phyloP scores from a whole-genome alignment of 768 basidiomycete species.

The Tricholoma bakamatsutake region DNA sequence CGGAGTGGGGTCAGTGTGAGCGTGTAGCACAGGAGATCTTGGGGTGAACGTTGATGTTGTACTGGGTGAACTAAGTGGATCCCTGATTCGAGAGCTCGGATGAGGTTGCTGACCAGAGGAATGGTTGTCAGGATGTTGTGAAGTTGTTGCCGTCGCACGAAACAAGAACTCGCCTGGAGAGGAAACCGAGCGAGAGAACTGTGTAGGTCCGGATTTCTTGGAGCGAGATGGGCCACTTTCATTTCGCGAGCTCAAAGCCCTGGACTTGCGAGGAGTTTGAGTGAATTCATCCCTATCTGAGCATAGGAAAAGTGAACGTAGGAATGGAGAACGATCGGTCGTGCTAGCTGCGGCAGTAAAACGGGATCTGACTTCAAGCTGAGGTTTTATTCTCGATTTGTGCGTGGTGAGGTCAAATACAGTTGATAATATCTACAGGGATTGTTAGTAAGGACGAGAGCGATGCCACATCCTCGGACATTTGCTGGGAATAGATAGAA shows the following conservation, averaged over 20 bases:
- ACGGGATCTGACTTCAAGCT: slow-evolving; percentile 6
- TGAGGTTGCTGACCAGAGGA: not conserved
- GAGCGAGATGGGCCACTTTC: slow-evolving; percentile 8
- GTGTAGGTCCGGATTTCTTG: slow-evolving; percentile 10
- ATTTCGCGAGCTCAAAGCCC: not conserved
- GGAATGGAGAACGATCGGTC: slow-evolving; percentile 13
- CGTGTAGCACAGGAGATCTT: slow-evolving; percentile 20
- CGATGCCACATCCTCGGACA: not conserved
- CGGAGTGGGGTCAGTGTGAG: slow-evolving; percentile 30
- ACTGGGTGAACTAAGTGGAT: slow-evolving; percentile 1
- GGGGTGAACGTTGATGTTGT: slow-evolving; percentile 4
- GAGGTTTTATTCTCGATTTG: slow-evolving; percentile 43
- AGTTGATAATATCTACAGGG: slow-evolving; percentile 46
- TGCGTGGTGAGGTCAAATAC: slow-evolving; percentile 57
- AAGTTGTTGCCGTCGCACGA: not conserved
- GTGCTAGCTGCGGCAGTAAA: not conserved
- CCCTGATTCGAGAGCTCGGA: not conserved
- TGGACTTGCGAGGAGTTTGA: slow-evolving; percentile 4
- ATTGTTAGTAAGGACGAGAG: no score
- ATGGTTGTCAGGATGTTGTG: not conserved
- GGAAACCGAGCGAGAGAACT: slow-evolving; percentile 28
- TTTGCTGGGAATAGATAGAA: not conserved
- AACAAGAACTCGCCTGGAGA: slow-evolving; percentile 27
- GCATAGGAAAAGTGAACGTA: slow-evolving; percentile 17
- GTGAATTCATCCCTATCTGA: slow-evolving; percentile 4